Conservation (phyloP, 345 rosid genomes). For the Acer negundo region DNA sequence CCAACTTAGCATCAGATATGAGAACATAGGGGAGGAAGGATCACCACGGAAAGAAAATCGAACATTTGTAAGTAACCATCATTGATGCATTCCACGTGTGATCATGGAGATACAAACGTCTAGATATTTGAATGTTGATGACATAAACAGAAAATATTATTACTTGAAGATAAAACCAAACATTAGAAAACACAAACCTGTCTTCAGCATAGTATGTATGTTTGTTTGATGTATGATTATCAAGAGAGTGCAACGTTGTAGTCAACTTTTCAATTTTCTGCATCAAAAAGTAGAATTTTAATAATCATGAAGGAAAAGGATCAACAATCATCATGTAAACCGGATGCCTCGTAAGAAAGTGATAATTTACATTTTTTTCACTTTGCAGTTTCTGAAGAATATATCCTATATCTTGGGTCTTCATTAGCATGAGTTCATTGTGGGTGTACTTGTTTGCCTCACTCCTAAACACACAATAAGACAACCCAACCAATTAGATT, state of each 20-base stretch:
- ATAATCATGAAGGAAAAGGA: background rate
- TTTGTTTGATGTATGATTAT: constrained; percentile 43
- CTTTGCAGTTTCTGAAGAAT: constrained; percentile 79
- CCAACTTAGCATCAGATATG: background rate
- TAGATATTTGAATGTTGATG: background rate
- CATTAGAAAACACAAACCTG: constrained; percentile 48
- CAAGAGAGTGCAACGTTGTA: constrained; percentile 65
- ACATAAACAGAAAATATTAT: background rate
- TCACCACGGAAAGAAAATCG: background rate
- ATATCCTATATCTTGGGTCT: constrained; percentile 90
- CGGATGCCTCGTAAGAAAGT: background rate
- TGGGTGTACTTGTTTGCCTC: constrained; percentile 68
- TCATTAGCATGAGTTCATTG: constrained; percentile 86
- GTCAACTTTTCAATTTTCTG: constrained; percentile 88
- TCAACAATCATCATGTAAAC: background rate
- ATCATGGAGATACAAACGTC: background rate
- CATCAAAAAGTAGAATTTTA: constrained; percentile 23
- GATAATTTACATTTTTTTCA: constrained; percentile 60
- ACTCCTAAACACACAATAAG: constrained; percentile 40
- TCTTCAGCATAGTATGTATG: constrained; percentile 82
- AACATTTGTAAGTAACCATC: background rate
- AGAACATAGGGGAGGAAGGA: background rate
- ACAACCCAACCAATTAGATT: background rate
- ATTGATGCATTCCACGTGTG: background rate
- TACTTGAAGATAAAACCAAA: background rate